These are phyloP conservation scores for Tothia fuscella DNA, from an alignment of 2,329 filamentous ascomycete genomes.

Conservation along the genomic window DNA sequence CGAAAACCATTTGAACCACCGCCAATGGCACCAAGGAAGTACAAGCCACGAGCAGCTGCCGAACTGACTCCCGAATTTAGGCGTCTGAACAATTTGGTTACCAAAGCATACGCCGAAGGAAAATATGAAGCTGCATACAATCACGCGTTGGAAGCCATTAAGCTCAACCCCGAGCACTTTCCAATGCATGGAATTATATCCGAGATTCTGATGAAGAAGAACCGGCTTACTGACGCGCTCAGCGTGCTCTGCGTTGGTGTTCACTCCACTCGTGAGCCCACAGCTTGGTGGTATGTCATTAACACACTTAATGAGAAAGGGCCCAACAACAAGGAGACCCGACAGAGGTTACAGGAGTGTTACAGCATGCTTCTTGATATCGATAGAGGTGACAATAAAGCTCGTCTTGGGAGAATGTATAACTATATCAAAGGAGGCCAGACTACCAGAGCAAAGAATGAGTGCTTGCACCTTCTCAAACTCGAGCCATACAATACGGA, in stretches of 20 bases:
- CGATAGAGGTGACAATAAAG: constrained; percentile 38
- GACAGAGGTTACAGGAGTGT: constrained; percentile 35
- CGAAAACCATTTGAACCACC: neutral
- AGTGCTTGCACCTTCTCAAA: constrained; percentile 44
- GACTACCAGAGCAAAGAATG: constrained; percentile 33
- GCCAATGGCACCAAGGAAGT: neutral
- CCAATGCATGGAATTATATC: constrained; percentile 48
- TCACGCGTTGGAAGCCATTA: constrained; percentile 37
- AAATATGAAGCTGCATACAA: constrained; percentile 49
- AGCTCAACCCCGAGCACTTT: constrained; percentile 50
- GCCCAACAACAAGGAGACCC: constrained; percentile 32
- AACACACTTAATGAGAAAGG: constrained; percentile 36
- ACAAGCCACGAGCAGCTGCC: constrained; percentile 42
- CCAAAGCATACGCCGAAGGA: constrained; percentile 51
- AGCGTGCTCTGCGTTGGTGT: constrained; percentile 46
- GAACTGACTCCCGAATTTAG: constrained; percentile 64
- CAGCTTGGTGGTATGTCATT: constrained; percentile 47
- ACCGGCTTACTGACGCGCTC: constrained; percentile 44
- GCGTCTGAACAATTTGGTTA: constrained; percentile 52
- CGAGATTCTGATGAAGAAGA: constrained; percentile 44
- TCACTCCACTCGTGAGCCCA: constrained; percentile 42
- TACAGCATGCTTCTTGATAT: constrained; percentile 42
- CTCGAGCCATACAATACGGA: constrained; percentile 41
- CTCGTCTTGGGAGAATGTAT: constrained; percentile 43
- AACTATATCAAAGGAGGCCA: constrained; percentile 40